phyloP scores from a whole-genome alignment of 306 rosid genomes.

The Arachis stenosperma region DNA sequence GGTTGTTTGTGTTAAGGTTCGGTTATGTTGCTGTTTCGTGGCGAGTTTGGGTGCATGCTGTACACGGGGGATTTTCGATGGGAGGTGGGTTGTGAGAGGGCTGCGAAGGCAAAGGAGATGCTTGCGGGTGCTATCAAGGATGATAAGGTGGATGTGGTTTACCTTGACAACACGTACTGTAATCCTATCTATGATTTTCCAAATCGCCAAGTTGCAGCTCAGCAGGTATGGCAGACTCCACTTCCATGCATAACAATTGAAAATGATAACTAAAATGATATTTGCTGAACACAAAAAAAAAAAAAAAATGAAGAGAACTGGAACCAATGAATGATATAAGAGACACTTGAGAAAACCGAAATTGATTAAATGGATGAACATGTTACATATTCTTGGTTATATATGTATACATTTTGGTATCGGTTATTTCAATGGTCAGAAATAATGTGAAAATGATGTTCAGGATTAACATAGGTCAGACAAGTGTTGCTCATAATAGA shows the following conservation, averaged over 20 bases:
- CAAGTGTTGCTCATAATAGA: no score
- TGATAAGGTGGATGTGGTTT: conserved; percentile 50
- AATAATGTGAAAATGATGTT: neutral
- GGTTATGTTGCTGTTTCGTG: conserved; percentile 68
- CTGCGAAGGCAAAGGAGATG: conserved; percentile 41
- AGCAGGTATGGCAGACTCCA: conserved; percentile 47
- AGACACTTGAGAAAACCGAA: neutral
- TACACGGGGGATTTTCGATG: conserved; percentile 77
- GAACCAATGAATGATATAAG: neutral
- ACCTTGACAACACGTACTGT: conserved; percentile 77
- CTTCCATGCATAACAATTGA: neutral
- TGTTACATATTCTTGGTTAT: no score
- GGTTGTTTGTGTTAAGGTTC: conserved; percentile 49
- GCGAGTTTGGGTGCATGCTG: conserved; percentile 68
- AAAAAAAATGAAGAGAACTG: neutral
- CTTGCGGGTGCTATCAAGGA: conserved; percentile 53
- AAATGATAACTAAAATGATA: neutral
- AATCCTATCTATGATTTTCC: conserved; percentile 71
- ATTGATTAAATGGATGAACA: neutral
- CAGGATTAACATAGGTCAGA: neutral
- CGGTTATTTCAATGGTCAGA: neutral
- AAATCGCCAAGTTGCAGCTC: conserved; percentile 55
- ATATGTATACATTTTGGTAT: no score
- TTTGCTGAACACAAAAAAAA: neutral
- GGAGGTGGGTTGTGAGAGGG: conserved; percentile 57